These are phyloP conservation scores for Meyerozyma smithsonii DNA, from an alignment of 1,139 yeast genomes.

Conservation along the genomic window DNA sequence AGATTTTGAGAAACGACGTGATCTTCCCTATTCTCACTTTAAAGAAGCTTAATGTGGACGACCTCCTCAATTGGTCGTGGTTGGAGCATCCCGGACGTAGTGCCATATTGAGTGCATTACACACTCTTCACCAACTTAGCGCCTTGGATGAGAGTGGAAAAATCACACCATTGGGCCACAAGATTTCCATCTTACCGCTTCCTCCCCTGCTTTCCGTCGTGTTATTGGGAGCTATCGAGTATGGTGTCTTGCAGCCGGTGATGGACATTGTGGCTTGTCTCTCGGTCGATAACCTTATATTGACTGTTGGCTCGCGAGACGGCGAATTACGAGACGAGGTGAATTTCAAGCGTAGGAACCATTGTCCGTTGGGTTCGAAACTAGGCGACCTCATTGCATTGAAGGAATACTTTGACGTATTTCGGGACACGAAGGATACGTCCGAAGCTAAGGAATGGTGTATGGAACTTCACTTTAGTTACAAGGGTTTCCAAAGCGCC, in stretches of 20 bases:
- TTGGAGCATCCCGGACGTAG: conserved; percentile 83
- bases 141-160: conserved; percentile 76
- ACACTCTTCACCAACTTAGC: conserved; percentile 69
- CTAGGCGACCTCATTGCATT: conserved; percentile 82
- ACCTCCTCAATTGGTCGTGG: conserved; percentile 87
- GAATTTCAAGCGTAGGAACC: conserved; percentile 52
- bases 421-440: conserved; percentile 42
- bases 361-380: conserved; percentile 64
- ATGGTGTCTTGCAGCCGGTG: conserved; percentile 57
- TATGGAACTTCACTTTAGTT: conserved; percentile 66
- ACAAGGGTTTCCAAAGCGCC: conserved; percentile 78
- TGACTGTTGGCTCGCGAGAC: conserved; percentile 58
- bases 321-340: conserved; percentile 82
- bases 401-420: conserved; percentile 71
- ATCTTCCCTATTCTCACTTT: conserved; percentile 79
- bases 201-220: conserved; percentile 93
- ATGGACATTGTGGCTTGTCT: conserved; percentile 89
- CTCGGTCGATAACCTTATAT: conserved; percentile 81
- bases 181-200: conserved; percentile 86
- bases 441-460: conserved; percentile 68
- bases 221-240: conserved; percentile 61
- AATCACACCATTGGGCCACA: conserved; percentile 70
- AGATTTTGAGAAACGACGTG: conserved; percentile 81
- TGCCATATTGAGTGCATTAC: conserved; percentile 70
- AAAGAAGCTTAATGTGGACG: conserved; percentile 78